phyloP scores from a whole-genome alignment of 352 stramenopile species.

The Plasmopara halstedii region DNA sequence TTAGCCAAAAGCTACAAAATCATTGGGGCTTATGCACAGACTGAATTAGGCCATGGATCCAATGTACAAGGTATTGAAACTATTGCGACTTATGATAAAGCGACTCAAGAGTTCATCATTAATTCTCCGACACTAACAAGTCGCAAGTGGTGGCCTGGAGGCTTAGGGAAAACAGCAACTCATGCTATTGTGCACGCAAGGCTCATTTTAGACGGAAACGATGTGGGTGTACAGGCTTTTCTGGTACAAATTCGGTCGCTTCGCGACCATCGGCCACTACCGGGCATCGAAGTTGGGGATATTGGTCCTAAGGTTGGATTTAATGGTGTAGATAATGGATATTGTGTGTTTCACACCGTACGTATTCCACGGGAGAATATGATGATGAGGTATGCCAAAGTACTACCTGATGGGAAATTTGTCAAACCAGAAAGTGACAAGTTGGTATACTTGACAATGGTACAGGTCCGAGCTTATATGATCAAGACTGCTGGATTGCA shows the following conservation, averaged over 20 bases:
- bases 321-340: slow-evolving; percentile 22
- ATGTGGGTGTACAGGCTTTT: slow-evolving; percentile 23
- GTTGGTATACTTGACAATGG: slow-evolving; percentile 57
- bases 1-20: slow-evolving; percentile 22
- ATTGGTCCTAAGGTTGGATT: slow-evolving; percentile 27
- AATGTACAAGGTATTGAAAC: slow-evolving; percentile 29
- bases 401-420: slow-evolving; percentile 50
- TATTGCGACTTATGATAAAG: slow-evolving; percentile 50
- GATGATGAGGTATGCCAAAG: slow-evolving; percentile 29
- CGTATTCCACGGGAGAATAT: slow-evolving; percentile 19
- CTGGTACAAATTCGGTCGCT: slow-evolving; percentile 22
- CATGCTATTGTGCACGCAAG: slow-evolving; percentile 23
- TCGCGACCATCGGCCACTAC: slow-evolving; percentile 18
- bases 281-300: slow-evolving; percentile 22
- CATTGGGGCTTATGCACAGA: slow-evolving; percentile 23
- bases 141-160: slow-evolving; percentile 92
- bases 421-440: slow-evolving; percentile 58
- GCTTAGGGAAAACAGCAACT: slow-evolving; percentile 27
- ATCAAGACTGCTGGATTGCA: slow-evolving; percentile 5
- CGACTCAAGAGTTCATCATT: slow-evolving; percentile 89
- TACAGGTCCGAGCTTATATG: slow-evolving; percentile 30
- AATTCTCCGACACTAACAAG: slow-evolving; percentile 91
- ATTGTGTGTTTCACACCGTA: slow-evolving; percentile 23
- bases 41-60: slow-evolving; percentile 25
- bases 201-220: slow-evolving; percentile 18